phyloP scores from a whole-genome alignment of 345 rosid species.

The Litchi chinensis region DNA sequence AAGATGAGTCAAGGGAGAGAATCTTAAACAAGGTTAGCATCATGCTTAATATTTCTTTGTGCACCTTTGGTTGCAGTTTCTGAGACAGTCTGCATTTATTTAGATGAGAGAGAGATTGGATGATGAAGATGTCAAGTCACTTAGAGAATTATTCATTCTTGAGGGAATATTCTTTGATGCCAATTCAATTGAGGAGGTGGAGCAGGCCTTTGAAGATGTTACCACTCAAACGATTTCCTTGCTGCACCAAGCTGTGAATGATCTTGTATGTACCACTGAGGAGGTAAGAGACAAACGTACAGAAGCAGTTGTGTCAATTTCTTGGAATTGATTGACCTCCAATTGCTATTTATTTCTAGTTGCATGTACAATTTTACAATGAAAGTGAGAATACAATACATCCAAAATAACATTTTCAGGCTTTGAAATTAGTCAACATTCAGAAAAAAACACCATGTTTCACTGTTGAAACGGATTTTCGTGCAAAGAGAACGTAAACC shows the following conservation, averaged over 20 bases:
- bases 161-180: slow-evolving; percentile 52
- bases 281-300: slow-evolving; percentile 44
- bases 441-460: no score
- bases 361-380: background rate
- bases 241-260: slow-evolving; percentile 55
- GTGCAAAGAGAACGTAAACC: background rate
- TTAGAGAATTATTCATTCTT: slow-evolving; percentile 61
- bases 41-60: background rate
- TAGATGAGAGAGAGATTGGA: slow-evolving; percentile 66
- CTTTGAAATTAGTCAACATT: no score
- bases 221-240: slow-evolving; percentile 42
- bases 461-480: background rate
- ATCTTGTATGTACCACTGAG: slow-evolving; percentile 42
- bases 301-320: background rate
- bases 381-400: no score
- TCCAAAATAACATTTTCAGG: no score
- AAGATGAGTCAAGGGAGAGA: slow-evolving; percentile 53
- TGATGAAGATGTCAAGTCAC: slow-evolving; percentile 59
- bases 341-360: background rate
- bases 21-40: slow-evolving; percentile 55
- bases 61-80: slow-evolving; percentile 14
- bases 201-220: slow-evolving; percentile 46
- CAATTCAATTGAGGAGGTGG: slow-evolving; percentile 49
- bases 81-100: slow-evolving; percentile 19
- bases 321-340: background rate